Base-by-base conservation (phyloP, 768 basidiomycete species). In the Mycena metata region DNA sequence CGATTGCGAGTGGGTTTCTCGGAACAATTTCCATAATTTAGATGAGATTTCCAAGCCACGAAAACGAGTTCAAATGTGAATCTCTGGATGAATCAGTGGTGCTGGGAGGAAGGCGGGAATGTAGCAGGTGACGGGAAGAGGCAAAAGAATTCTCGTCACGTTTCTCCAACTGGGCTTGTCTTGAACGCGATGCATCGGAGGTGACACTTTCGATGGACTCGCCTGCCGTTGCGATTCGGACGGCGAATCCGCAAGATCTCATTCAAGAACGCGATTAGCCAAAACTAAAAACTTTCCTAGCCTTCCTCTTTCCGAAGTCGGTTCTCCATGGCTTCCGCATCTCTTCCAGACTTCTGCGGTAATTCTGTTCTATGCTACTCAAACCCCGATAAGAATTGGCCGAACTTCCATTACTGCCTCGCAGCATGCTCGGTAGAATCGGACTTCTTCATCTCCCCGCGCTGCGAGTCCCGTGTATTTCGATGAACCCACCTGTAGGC, bases 351-450 rank as follows among this genome's bases (percentile, higher is more conserved):
- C 60, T 60, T 64, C 43, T 50, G 39, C 56, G 41, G 60, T 54
- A 62, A 59, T 70, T 56, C 63, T 64, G 23, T 55, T 46, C 46
- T 45, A 39, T 62, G 62, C 57, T 69, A 42, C 60, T 57, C 51
- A 58, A 64, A 30, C 43, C 64, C 64, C 50, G 51, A 68, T 57
- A 64, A 64, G 67, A 64, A 63, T 50, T 12, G 36, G 45, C 54
- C 30, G 35, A 49, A 41, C 62, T 69, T 69, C 68, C 52, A 60
- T 69, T 60, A 35, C 59, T 64, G 66, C 70, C 70, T 68, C 70
- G 54, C 62, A 42, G 57, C 62, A 30, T 55, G 33, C 61, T 63
- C 51, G 62, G 57, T 60, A 30, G 50, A 26, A 54, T 67, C 43
- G 56, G 57, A 63, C 60, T 68, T 62, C 52, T 47, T 49, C 59